A percentile compares a stretch with the other conserved stretches of the same genome.
phyloP scores from a whole-genome alignment of 139 green algal species.

The Volvox africanus region DNA sequence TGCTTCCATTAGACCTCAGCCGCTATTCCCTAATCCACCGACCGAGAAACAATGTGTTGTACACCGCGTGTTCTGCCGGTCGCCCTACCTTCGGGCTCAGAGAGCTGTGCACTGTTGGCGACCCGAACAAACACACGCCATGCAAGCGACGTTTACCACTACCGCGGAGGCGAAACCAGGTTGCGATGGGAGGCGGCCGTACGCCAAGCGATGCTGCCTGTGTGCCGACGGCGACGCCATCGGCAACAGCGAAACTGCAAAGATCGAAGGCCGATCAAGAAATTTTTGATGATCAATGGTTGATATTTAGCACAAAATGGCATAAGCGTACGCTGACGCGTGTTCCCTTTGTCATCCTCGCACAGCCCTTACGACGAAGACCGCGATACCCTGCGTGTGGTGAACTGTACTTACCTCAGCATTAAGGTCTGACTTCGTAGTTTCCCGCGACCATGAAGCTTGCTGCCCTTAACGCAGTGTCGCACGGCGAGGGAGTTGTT shows the following conservation, averaged over 20 bases:
- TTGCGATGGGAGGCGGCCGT: background rate
- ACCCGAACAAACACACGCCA: background rate
- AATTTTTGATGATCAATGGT: background rate
- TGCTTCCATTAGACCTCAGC: too few relatives aligned
- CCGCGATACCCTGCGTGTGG: too few relatives aligned
- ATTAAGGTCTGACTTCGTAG: background rate
- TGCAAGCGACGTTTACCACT: background rate
- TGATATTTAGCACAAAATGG: background rate
- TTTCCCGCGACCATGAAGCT: background rate
- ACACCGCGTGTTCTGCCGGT: too few relatives aligned
- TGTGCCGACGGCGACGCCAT: conserved; percentile 14
- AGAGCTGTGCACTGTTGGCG: background rate
- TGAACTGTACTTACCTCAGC: background rate
- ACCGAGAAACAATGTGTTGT: too few relatives aligned
- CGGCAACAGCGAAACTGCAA: background rate
- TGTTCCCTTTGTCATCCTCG: background rate
- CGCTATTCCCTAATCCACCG: too few relatives aligned
- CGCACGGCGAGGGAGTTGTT: background rate
- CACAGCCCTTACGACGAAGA: background rate
- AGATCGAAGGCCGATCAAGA: background rate
- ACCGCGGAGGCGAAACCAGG: background rate
- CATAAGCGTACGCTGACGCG: background rate
- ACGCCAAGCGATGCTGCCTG: background rate
- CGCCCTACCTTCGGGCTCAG: too few relatives aligned
- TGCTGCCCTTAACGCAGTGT: background rate